Percentiles rank a stretch among this genome's conserved stretches.
Evolutionary conservation across 2,329 filamentous ascomycete species (phyloP).

Genomic region (Diaporthe citri): DNA sequence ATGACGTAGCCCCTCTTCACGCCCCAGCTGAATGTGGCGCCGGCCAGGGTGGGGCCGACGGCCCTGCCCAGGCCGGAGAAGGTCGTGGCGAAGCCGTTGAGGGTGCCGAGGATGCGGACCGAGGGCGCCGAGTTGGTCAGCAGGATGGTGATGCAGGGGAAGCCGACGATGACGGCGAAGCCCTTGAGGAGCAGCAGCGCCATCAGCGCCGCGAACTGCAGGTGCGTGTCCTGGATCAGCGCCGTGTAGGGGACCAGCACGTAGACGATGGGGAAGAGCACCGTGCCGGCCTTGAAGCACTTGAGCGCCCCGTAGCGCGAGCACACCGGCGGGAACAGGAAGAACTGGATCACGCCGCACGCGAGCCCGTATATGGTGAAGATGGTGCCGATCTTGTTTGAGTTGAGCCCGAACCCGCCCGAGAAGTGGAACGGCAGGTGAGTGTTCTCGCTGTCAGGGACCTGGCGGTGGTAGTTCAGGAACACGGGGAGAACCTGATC

Average conservation of each 20-base stretch:
- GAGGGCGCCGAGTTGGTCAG: slow-evolving; percentile 88
- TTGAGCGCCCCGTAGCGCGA: slow-evolving; percentile 78
- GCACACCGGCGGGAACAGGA: slow-evolving; percentile 84
- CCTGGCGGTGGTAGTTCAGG: slow-evolving; percentile 78
- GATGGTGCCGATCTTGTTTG: slow-evolving; percentile 83
- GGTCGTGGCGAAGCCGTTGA: slow-evolving; percentile 92
- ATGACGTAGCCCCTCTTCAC: slow-evolving; percentile 82
- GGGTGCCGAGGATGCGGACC: slow-evolving; percentile 82
- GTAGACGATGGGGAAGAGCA: slow-evolving; percentile 81
- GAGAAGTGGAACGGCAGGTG: slow-evolving; percentile 83
- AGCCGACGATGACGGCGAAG: slow-evolving; percentile 83
- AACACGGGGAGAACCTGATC: slow-evolving; percentile 93
- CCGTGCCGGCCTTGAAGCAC: slow-evolving; percentile 77
- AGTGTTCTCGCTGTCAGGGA: slow-evolving; percentile 66
- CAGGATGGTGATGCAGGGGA: slow-evolving; percentile 90
- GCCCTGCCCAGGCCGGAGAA: slow-evolving; percentile 85
- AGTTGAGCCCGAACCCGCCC: slow-evolving; percentile 81
- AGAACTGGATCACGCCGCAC: slow-evolving; percentile 86
- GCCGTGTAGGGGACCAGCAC: slow-evolving; percentile 85
- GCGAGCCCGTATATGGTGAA: slow-evolving; percentile 86
- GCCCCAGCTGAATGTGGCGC: slow-evolving; percentile 80
- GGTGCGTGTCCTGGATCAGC: slow-evolving; percentile 62
- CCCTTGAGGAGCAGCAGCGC: slow-evolving; percentile 80
- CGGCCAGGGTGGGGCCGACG: slow-evolving; percentile 80
- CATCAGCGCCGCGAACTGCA: slow-evolving; percentile 74